Evolutionary conservation across 306 rosid genomes (phyloP), one percentile per base, ranked within the genome.

Genomic region (Medicago ruthenica): DNA sequence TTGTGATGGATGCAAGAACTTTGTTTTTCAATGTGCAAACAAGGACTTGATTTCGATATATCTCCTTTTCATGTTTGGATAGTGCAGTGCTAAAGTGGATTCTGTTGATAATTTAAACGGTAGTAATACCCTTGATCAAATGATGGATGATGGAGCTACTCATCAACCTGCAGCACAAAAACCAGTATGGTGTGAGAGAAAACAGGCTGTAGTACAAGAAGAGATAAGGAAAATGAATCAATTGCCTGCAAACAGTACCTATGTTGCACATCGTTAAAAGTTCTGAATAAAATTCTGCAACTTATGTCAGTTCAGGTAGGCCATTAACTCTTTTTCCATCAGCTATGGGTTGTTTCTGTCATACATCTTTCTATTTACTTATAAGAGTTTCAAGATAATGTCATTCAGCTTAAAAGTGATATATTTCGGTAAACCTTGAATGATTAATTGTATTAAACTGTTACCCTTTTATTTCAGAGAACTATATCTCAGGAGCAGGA

Each of bases 201-300:
- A 82, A 77, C 84, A 70, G 82, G 87, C 82, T 7, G 71, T 89
- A n/a, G 91, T 94, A 37, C 82, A 85, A 61, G 88, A 87, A 18
- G 95, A 92, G 76, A 74, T 86, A 66, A 80, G 62, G 69, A 85
- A 90, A 83, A 85, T 88, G 87, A 79, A 68, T 76, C 75, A 61
- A 66, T 84, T 94, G 60, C 97, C 97, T 44, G 75, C 84, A 34
- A 82, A 73, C 73, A 92, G 98, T 77, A 9, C 80, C 16, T 92
- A 92, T 67, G 96, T 79, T 65, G 15, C 81, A 36, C 98, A 92
- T 72, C 96, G 97, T 14, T 87, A 64, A 89, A 86, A 85, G 93
- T 94, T 81, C 96, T 94, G 36, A 86, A 86, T 83, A 94, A 88
- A 81, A 83, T 90, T 81, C 81, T 92, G 86, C 91, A 90, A 74